phyloP scores from a whole-genome alignment of 1,284 basidiomycete genomes.

The Puccinia brachypodii region DNA sequence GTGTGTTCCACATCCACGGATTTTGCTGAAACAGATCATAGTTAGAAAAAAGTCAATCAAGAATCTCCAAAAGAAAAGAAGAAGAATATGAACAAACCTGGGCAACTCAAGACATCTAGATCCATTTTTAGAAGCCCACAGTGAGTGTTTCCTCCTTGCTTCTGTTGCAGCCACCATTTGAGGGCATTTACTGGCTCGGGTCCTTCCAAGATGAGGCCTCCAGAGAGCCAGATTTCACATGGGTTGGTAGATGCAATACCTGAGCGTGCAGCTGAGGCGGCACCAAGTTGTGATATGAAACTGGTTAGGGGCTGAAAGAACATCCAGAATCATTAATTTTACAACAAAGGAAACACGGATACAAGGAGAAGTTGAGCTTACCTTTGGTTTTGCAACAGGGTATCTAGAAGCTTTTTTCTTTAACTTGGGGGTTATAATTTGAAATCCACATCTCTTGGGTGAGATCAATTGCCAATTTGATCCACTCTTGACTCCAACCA shows the following conservation, averaged over 20 bases:
- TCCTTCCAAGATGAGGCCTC: not conserved
- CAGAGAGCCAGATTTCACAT: not conserved
- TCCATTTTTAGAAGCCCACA: not conserved
- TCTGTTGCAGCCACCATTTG: constrained; percentile 10
- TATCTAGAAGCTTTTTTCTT: not conserved
- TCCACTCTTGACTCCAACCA: not conserved
- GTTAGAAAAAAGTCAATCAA: not conserved
- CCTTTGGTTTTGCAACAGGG: not conserved
- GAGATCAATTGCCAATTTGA: not conserved
- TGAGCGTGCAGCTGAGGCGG: not conserved
- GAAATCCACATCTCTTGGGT: not conserved
- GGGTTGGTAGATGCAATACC: not conserved
- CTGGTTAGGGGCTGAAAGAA: not conserved
- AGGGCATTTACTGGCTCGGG: not conserved
- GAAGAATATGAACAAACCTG: not conserved
- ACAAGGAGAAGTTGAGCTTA: not conserved
- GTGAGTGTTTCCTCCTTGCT: not conserved
- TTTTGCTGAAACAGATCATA: not conserved
- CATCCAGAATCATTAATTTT: not conserved
- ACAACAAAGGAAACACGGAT: not conserved
- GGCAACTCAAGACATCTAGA: not conserved
- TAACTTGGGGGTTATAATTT: not conserved
- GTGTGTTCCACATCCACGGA: not conserved
- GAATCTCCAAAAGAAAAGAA: not conserved
- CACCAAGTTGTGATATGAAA: not conserved